Evolutionary conservation across 352 stramenopile genomes (phyloP).

Genomic region (Phytophthora pluvialis): DNA sequence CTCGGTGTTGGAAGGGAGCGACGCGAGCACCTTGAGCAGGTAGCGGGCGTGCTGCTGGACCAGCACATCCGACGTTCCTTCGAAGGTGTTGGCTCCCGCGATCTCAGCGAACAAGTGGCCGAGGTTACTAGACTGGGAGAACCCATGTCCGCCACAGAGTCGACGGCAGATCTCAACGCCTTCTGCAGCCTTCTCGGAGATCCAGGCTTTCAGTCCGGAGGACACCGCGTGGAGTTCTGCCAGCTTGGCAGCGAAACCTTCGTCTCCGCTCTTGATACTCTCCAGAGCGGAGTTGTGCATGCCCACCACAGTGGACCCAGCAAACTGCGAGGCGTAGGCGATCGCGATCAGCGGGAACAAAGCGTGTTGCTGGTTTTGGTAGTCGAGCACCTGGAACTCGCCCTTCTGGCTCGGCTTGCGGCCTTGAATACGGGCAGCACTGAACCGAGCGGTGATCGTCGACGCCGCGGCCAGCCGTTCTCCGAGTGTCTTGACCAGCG

Average conservation of each 20-base stretch:
- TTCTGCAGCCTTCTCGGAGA: conserved; percentile 43
- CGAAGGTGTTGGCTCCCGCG: conserved; percentile 54
- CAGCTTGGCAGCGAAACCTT: conserved; percentile 43
- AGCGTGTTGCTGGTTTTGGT: conserved; percentile 45
- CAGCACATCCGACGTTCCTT: conserved; percentile 77
- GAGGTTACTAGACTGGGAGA: conserved; percentile 40
- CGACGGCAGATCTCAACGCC: conserved; percentile 52
- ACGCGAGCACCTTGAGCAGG: conserved; percentile 49
- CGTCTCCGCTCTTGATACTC: conserved; percentile 37
- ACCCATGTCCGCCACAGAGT: conserved; percentile 53
- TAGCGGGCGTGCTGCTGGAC: conserved; percentile 69
- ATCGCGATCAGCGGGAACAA: conserved; percentile 52
- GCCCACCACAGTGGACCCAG: conserved; percentile 25
- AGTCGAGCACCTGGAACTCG: conserved; percentile 37
- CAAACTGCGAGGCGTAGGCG: conserved; percentile 33
- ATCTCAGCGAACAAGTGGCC: conserved; percentile 41
- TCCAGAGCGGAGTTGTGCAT: conserved; percentile 41
- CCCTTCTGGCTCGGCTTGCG: conserved; percentile 40
- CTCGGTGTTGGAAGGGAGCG: conserved; percentile 10
- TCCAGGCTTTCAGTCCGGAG: conserved; percentile 59
- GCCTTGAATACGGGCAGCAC: conserved; percentile 46
- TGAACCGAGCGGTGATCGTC: conserved; percentile 56
- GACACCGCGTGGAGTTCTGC: conserved; percentile 57
- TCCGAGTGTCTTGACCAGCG: conserved; percentile 15
- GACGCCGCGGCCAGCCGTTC: conserved; percentile 16